Evolutionary conservation across 2,329 filamentous ascomycete species (phyloP), one percentile per base, ranked within the genome.

Genomic region (Colletotrichum plurivorum): DNA sequence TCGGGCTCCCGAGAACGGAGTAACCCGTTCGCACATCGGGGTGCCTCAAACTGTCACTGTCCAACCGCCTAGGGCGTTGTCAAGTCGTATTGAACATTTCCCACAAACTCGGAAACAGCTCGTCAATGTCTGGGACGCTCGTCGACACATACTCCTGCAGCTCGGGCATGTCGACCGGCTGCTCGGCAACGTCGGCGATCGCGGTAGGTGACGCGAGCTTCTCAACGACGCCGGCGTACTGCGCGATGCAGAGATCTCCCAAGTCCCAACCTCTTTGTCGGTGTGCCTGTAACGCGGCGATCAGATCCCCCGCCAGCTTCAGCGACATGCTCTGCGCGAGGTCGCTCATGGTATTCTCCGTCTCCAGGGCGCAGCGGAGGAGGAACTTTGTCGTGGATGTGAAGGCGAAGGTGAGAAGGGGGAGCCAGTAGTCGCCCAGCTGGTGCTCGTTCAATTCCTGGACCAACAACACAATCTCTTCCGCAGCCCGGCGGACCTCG

Each of bases 301-400:
- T 75, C 12, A 87, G 76, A 20, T 83, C 80, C 5, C 75, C 77
- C 0, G 84, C 83, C 61, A 85, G 79, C n/a, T 76, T 75, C 10
- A 87, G 75, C 0, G 83, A 83, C 7, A 72, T 74, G 54, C 80
- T 81, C 46, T 80, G 77, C 2, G 77, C 76, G 1, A 84, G 76
- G 0, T 77, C 77, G 0, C 72, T 71, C 0, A 77, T 73, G 1
- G 77, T 78, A 10, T 78, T 81, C 63, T 82, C 82, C 3, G 81
- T 80, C 63, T 85, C 81, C 2, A 88, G 74, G 0, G 83, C 84
- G 64, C 82, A 84, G 2, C 86, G 80, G 9, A 88, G 75, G 31
- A 88, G 74, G 46, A 87, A 87, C 48, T 83, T 86, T 15, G 84
- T 81, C 0, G 86, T 84, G 1, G 84, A 82, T 0, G 84, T 81